Conservation (phyloP, 257 asterid genomes). For the Penstemon newberryi region DNA sequence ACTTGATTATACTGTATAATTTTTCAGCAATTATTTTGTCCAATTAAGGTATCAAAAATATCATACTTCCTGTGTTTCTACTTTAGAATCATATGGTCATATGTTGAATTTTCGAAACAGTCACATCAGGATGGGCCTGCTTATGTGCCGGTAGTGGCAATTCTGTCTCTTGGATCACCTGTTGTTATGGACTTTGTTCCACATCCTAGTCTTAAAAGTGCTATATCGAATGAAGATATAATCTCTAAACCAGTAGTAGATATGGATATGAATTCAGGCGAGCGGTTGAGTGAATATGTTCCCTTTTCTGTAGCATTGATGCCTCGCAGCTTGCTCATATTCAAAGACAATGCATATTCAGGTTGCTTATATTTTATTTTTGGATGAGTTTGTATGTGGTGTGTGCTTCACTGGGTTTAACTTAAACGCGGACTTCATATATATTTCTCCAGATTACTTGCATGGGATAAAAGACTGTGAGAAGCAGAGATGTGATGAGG, state of each 20-base stretch:
- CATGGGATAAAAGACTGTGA: constrained; percentile 78
- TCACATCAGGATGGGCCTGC: constrained; percentile 98
- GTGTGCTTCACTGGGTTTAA: constrained; percentile 3
- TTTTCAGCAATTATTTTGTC: constrained; percentile 7
- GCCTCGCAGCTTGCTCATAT: constrained; percentile 91
- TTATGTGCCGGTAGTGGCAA: constrained; percentile 88
- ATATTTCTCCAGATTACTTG: constrained; percentile 65
- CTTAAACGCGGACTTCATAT: constrained; percentile 9
- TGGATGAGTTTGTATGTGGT: background rate
- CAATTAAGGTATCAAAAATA: constrained; percentile 17
- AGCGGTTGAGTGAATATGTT: constrained; percentile 30
- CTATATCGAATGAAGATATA: constrained; percentile 21
- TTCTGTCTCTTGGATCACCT: constrained; percentile 86
- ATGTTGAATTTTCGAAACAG: constrained; percentile 41
- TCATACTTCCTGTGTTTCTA: background rate
- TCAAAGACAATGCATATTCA: constrained; percentile 80
- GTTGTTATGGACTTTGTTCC: constrained; percentile 85
- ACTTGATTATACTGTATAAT: background rate
- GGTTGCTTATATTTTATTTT: constrained; percentile 40
- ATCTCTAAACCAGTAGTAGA: constrained; percentile 26
- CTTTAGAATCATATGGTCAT: constrained; percentile 9
- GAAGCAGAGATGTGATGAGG: constrained; percentile 61
- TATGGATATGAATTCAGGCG: constrained; percentile 27
- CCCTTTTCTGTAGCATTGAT: constrained; percentile 71
- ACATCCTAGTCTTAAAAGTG: constrained; percentile 51